phyloP scores from a whole-genome alignment of 345 rosid genomes.

The Pistacia vera region DNA sequence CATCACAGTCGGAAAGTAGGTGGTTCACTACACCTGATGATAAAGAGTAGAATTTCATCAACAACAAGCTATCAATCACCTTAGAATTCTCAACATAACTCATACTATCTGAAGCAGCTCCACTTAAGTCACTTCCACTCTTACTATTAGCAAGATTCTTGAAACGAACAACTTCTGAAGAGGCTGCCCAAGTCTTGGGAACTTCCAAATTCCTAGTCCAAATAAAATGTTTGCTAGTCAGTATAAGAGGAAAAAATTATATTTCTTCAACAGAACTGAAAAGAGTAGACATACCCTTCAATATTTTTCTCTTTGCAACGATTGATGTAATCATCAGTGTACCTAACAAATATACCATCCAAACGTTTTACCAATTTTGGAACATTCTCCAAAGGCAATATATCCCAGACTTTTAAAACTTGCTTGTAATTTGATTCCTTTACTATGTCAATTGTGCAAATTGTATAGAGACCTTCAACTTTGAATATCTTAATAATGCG shows the following conservation, averaged over 20 bases:
- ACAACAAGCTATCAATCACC: slow-evolving; percentile 51
- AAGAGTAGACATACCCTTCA: slow-evolving; percentile 46
- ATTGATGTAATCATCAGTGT: slow-evolving; percentile 41
- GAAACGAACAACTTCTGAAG: slow-evolving; percentile 30
- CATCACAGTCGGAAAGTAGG: slow-evolving; percentile 43
- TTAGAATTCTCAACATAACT: slow-evolving; percentile 42
- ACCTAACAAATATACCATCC: slow-evolving; percentile 36
- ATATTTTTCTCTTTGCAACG: slow-evolving; percentile 46
- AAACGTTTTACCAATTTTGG: slow-evolving; percentile 42
- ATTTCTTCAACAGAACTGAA: background rate
- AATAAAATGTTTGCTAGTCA: background rate
- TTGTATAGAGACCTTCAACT: slow-evolving; percentile 36
- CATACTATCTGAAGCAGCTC: slow-evolving; percentile 17
- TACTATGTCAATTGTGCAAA: slow-evolving; percentile 44
- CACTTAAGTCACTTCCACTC: slow-evolving; percentile 13
- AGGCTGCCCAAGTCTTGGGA: slow-evolving; percentile 40
- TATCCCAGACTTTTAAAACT: slow-evolving; percentile 59
- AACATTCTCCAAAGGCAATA: slow-evolving; percentile 43
- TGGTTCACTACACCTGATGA: slow-evolving; percentile 35
- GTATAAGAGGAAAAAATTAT: background rate
- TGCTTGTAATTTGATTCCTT: slow-evolving; percentile 37
- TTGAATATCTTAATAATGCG: slow-evolving; percentile 45
- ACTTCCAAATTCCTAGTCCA: slow-evolving; percentile 45
- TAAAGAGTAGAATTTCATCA: slow-evolving; percentile 56
- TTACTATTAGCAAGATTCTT: slow-evolving; percentile 22